Evolutionary conservation across 1,139 yeast species (phyloP).

Genomic region (Debaryomyces coudertii): DNA sequence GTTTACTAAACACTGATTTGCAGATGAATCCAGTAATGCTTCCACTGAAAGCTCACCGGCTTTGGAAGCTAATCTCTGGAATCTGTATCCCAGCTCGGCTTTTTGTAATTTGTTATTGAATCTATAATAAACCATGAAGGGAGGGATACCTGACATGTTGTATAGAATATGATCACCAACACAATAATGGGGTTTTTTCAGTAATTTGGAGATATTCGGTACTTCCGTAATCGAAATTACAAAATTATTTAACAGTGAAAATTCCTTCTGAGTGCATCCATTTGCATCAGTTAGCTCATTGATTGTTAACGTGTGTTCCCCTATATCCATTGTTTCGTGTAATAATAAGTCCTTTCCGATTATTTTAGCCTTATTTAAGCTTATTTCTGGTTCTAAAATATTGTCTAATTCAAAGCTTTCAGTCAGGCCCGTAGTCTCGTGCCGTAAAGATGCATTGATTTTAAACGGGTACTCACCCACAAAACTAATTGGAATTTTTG

Average conservation of each 20-base stretch:
- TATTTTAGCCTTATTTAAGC: slow-evolving; percentile 18
- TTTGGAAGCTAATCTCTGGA: slow-evolving; percentile 73
- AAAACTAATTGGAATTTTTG: slow-evolving; percentile 57
- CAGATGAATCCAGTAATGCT: slow-evolving; percentile 75
- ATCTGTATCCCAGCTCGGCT: slow-evolving; percentile 59
- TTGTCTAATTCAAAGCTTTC: slow-evolving; percentile 19
- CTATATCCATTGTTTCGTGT: slow-evolving; percentile 27
- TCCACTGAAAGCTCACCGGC: slow-evolving; percentile 75
- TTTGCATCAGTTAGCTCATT: slow-evolving; percentile 64
- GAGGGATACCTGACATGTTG: slow-evolving; percentile 76
- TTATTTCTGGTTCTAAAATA: slow-evolving; percentile 20
- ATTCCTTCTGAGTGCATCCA: slow-evolving; percentile 62
- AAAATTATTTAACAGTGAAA: slow-evolving; percentile 37
- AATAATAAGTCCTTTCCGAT: slow-evolving; percentile 12
- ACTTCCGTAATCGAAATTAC: slow-evolving; percentile 70
- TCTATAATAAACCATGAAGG: slow-evolving; percentile 72
- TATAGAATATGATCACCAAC: slow-evolving; percentile 90
- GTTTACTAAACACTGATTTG: slow-evolving; percentile 67
- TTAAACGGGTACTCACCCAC: slow-evolving; percentile 69
- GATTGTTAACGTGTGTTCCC: slow-evolving; percentile 61
- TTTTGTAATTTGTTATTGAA: slow-evolving; percentile 66
- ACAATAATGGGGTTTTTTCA: slow-evolving; percentile 60
- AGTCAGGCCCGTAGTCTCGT: slow-evolving; percentile 29
- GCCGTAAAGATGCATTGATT: slow-evolving; percentile 55
- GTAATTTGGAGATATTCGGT: slow-evolving; percentile 59